phyloP scores from a whole-genome alignment of 1,139 yeast species.

The Candida frijolesensis region DNA sequence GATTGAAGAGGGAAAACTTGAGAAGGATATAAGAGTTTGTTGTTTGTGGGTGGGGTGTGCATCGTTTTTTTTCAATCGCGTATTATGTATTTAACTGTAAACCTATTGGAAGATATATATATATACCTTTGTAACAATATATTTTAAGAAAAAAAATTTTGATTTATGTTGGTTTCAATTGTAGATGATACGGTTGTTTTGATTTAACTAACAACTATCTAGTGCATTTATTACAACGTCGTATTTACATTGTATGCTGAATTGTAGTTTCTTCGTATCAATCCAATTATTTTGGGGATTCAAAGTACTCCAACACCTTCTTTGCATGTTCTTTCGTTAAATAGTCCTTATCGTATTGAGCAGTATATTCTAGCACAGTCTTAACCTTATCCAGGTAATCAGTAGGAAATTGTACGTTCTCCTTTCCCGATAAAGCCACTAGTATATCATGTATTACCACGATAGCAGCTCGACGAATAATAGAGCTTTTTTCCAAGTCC shows the following conservation, averaged over 20 bases:
- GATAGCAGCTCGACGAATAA: slow-evolving; percentile 76
- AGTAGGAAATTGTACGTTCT: slow-evolving; percentile 51
- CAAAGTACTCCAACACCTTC: slow-evolving; percentile 30
- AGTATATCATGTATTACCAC: slow-evolving; percentile 68
- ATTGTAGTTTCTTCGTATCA: background rate
- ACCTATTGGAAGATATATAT: slow-evolving; percentile 52
- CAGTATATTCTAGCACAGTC: slow-evolving; percentile 44
- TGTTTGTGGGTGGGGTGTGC: too few species aligned
- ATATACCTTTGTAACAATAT: slow-evolving; percentile 22
- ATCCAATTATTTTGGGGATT: background rate
- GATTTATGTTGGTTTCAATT: too few species aligned
- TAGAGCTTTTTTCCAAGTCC: slow-evolving; percentile 49
- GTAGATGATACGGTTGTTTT: too few species aligned
- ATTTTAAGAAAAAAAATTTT: too few species aligned
- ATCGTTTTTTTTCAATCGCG: too few species aligned
- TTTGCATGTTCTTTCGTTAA: slow-evolving; percentile 62
- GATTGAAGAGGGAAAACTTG: slow-evolving; percentile 89
- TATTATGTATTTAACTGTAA: slow-evolving; percentile 33
- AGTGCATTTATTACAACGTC: too few species aligned
- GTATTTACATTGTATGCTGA: too few species aligned
- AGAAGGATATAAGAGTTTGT: slow-evolving; percentile 44
- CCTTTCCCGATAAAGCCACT: slow-evolving; percentile 42
- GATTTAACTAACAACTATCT: too few species aligned
- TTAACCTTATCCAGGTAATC: slow-evolving; percentile 46
- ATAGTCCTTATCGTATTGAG: slow-evolving; percentile 54